Evolutionary conservation across 495 filamentous ascomycete species (phyloP).

Genomic region (Choiromyces venosus): DNA sequence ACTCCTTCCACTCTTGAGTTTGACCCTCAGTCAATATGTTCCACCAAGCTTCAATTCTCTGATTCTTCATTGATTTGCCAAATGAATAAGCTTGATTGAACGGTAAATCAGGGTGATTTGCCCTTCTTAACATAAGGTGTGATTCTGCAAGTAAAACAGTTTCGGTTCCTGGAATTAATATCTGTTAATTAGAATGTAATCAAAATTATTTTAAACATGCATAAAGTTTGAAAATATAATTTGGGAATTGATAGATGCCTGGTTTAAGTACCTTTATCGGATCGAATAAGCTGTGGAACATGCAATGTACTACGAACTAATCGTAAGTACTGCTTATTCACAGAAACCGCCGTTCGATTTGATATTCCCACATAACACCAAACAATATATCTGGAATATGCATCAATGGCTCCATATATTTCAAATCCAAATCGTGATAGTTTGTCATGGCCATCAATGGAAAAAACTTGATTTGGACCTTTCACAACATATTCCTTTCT

Average conservation of each 20-base stretch:
- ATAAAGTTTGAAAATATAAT: not conserved
- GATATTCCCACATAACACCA: constrained; percentile 18
- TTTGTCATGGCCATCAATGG: constrained; percentile 17
- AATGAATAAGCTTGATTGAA: not conserved
- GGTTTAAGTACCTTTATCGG: not conserved
- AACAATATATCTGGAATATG: constrained; percentile 12
- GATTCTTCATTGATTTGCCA: constrained; percentile 7
- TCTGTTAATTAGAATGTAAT: too few relatives aligned
- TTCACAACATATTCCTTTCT: not conserved
- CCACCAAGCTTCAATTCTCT: not conserved
- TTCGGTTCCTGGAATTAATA: not conserved
- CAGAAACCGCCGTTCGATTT: not conserved
- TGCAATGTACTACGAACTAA: not conserved
- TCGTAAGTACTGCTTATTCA: constrained; percentile 13
- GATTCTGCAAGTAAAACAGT: constrained; percentile 1
- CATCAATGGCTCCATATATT: constrained; percentile 28
- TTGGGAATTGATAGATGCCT: too few relatives aligned
- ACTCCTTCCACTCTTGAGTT: not conserved
- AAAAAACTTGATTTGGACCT: constrained; percentile 9
- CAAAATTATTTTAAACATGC: not conserved
- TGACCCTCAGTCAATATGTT: not conserved
- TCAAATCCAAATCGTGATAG: constrained; percentile 18
- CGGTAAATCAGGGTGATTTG: not conserved
- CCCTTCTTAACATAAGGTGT: not conserved
- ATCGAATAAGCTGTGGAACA: constrained; percentile 5